Percentiles rank a stretch among this genome's conserved stretches.
These are phyloP conservation scores for Naganishia cerealis DNA, from an alignment of 1,284 basidiomycete genomes.

Conservation along the genomic window DNA sequence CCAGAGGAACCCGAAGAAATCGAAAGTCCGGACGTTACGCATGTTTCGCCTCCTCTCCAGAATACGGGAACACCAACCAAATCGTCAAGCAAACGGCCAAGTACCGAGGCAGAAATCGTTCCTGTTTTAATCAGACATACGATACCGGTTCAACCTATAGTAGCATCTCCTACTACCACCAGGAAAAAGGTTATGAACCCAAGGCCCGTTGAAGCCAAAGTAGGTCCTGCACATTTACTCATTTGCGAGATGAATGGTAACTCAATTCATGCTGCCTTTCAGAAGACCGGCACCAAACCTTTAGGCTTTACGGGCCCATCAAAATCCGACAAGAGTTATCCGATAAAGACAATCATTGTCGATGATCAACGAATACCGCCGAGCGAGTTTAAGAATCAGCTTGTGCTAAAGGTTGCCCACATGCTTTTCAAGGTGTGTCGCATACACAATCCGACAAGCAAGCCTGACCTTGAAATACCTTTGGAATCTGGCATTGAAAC, in stretches of 20 bases:
- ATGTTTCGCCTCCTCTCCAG: background rate
- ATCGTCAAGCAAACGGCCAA: background rate
- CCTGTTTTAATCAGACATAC: background rate
- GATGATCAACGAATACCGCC: background rate
- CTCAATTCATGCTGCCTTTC: background rate
- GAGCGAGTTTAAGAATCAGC: background rate
- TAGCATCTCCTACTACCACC: background rate
- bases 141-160: background rate
- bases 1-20: background rate
- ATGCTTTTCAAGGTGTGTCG: background rate
- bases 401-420: background rate
- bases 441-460: background rate
- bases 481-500: background rate
- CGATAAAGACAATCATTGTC: background rate
- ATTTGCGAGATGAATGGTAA: background rate
- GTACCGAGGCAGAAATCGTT: background rate
- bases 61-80: background rate
- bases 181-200: background rate
- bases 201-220: background rate
- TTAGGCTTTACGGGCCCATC: background rate
- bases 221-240: background rate
- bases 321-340: background rate
- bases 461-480: constrained; percentile 4
- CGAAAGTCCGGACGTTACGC: background rate
- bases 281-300: background rate